Evolutionary conservation across 257 asterid species (phyloP), one percentile per base, ranked within the genome.

Genomic region (Solanum chilense): DNA sequence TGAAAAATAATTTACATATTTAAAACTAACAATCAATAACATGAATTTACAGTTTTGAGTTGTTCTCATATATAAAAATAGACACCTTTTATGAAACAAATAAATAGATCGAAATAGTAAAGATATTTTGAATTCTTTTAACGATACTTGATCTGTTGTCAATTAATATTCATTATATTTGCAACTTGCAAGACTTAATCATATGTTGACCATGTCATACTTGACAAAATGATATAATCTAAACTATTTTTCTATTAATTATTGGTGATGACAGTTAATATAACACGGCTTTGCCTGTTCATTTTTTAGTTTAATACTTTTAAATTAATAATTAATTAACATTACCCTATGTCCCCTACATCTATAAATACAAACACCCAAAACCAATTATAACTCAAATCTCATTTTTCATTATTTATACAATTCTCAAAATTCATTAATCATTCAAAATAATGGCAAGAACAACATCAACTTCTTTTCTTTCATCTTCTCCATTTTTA

Each of bases 271-370:
- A 52, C 87, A 82, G 60, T 69, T 86, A 74, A 37, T 74, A 37
- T 3, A 78, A 89, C 90, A 62, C 87, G 90, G 81, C 70, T 88
- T 86, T 83, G 86, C 86, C 70, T 39, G 56, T n/a, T 73, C 25
- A 45, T n/a, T 20, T 29, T 45, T 21, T 8, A 23, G 23, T 0
- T 41, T 60, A 39, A 27, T 27, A 69, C 62, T 29, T 44, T 27
- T 25, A 16, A n/a, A 64, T 47, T 66, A 25, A 45, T 44, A 45
- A 39, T 82, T 14, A 33, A 82, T 62, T 47, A 64, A 29, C 84
- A 56, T 3, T 25, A 12, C 2, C 4, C 13, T 14, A 74, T 75
- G 20, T 20, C 83, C 42, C 20, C 20, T 39, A 18, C 83, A 41
- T 85, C 87, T 85, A 85, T 85, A 85, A 68, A 85, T 68, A 85